Evolutionary conservation across 164 flowering plant genomes (phyloP).

Genomic region (Vitis rotundifolia): DNA sequence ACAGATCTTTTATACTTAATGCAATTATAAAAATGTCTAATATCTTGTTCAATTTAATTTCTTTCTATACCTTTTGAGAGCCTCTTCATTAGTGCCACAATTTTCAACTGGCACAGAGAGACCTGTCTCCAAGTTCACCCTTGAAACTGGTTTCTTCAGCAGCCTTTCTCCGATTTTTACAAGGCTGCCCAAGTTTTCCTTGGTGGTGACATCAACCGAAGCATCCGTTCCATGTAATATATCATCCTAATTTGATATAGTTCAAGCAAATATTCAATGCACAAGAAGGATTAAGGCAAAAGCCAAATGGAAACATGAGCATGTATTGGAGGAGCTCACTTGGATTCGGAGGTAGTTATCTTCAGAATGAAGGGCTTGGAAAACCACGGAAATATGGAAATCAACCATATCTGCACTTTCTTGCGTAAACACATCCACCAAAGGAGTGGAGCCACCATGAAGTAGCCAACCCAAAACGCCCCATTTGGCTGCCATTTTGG

Average conservation of each 20-base stretch:
- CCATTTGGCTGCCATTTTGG: slow-evolving; percentile 28
- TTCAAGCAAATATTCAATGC: no score
- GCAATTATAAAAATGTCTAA: no score
- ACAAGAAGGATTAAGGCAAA: no score
- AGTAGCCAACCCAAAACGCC: slow-evolving; percentile 29
- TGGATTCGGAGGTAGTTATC: slow-evolving; percentile 32
- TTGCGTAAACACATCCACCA: no score
- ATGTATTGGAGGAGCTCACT: slow-evolving; percentile 2
- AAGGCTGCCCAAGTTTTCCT: slow-evolving; percentile 26
- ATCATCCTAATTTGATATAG: slow-evolving; percentile 15
- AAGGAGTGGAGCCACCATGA: no score
- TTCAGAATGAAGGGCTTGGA: slow-evolving; percentile 22
- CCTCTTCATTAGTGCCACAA: slow-evolving; percentile 21
- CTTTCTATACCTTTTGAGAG: slow-evolving; percentile 14
- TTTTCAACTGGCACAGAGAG: slow-evolving; percentile 6
- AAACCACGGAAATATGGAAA: slow-evolving; percentile 14
- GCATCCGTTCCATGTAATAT: slow-evolving; percentile 6
- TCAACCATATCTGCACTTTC: no score
- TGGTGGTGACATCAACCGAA: slow-evolving; percentile 36
- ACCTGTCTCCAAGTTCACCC: slow-evolving; percentile 27
- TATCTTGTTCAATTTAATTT: not conserved
- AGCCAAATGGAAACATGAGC: no score
- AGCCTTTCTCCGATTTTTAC: slow-evolving; percentile 31
- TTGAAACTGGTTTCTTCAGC: slow-evolving; percentile 30
- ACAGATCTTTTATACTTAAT: no score